Evolutionary conservation across 2,329 filamentous ascomycete genomes (phyloP).

Genomic region (Phialophora verrucosa): DNA sequence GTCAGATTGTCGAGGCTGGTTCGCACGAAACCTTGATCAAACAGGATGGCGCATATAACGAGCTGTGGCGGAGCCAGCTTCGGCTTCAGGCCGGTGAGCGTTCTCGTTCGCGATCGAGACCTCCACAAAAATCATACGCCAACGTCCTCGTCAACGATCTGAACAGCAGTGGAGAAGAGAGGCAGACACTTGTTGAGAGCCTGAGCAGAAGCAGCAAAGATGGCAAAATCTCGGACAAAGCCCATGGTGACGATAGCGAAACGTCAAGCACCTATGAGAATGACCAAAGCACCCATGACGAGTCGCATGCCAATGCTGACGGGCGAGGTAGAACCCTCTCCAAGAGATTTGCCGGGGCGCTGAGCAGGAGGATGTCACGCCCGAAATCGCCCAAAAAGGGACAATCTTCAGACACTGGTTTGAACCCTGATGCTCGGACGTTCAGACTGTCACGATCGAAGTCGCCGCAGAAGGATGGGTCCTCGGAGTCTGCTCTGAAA

Average conservation of each 20-base stretch:
- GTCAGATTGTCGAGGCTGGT: slow-evolving; percentile 68
- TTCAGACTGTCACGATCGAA: slow-evolving; percentile 10
- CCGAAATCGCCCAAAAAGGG: slow-evolving; percentile 16
- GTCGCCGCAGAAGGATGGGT: slow-evolving; percentile 11
- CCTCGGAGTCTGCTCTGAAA: slow-evolving; percentile 12
- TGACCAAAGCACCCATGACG: neutral
- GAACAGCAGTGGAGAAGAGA: slow-evolving; percentile 10
- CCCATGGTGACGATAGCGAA: neutral
- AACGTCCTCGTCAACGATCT: slow-evolving; percentile 19
- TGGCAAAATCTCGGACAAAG: neutral
- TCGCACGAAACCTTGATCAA: slow-evolving; percentile 64
- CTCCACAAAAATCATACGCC: neutral
- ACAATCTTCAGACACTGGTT: neutral
- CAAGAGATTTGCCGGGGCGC: slow-evolving; percentile 3
- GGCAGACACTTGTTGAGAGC: slow-evolving; percentile 3
- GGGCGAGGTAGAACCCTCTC: slow-evolving; percentile 13
- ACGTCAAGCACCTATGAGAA: slow-evolving; percentile 5
- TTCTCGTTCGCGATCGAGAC: slow-evolving; percentile 8
- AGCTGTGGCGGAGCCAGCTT: slow-evolving; percentile 67
- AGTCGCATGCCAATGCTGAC: slow-evolving; percentile 1
- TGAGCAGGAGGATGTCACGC: slow-evolving; percentile 8
- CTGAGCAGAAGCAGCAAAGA: slow-evolving; percentile 8
- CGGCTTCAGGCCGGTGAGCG: slow-evolving; percentile 24
- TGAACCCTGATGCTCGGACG: slow-evolving; percentile 4
- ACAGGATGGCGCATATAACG: slow-evolving; percentile 64